phyloP scores from a whole-genome alignment of 768 basidiomycete species.

The Phaffia australis region DNA sequence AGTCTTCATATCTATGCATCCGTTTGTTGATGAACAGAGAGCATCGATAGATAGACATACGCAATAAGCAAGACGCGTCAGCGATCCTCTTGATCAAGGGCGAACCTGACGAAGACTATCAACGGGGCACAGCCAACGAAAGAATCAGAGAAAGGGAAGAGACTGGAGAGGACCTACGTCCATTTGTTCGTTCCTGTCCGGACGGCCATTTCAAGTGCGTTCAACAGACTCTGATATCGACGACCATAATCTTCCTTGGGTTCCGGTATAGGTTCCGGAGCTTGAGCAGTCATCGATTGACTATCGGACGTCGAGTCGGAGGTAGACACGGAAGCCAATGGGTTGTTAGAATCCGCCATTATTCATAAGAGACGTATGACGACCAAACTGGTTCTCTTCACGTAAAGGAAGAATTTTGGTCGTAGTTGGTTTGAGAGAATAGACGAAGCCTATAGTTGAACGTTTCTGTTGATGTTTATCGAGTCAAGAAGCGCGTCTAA shows the following conservation, averaged over 20 bases:
- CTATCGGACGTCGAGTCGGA: background rate
- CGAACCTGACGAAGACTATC: background rate
- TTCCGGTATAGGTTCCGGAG: conserved; percentile 19
- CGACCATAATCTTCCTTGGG: conserved; percentile 16
- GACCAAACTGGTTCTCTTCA: too few species aligned
- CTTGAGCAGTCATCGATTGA: background rate
- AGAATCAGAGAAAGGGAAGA: background rate
- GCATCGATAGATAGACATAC: background rate
- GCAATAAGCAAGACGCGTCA: background rate
- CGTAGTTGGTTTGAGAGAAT: too few species aligned
- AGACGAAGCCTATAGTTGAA: too few species aligned
- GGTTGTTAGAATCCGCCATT: too few species aligned
- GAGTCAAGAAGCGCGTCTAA: too few species aligned
- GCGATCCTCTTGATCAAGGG: background rate
- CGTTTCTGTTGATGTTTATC: too few species aligned
- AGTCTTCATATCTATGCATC: conserved; percentile 16
- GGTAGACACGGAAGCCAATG: background rate
- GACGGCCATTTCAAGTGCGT: conserved; percentile 19
- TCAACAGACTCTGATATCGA: conserved; percentile 7
- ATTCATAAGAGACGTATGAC: too few species aligned
- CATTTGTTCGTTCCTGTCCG: conserved; percentile 22
- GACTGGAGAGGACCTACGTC: conserved; percentile 9
- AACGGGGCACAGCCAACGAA: too few species aligned
- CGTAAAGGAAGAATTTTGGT: too few species aligned
- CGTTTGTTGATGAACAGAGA: too few species aligned